These are phyloP conservation scores for Chytriomyces confervae DNA, from an alignment of 192 early-diverging fungal genomes.

Conservation along the genomic window DNA sequence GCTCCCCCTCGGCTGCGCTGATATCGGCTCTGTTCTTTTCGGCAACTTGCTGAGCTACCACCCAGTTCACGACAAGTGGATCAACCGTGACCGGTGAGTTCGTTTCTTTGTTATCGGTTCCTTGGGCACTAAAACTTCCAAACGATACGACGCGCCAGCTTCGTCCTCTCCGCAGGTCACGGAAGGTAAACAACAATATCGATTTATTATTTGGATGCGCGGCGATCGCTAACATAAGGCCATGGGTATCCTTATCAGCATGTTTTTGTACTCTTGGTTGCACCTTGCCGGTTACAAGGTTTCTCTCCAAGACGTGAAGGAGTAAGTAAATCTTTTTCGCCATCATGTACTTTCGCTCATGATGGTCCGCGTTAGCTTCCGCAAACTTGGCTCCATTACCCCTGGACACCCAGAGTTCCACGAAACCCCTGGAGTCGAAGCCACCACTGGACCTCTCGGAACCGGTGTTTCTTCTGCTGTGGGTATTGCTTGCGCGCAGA, in stretches of 20 bases:
- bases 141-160: constrained; percentile 38
- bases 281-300: constrained; percentile 91
- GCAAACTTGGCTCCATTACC: constrained; percentile 64
- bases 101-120: background rate
- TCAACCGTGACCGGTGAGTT: constrained; percentile 84
- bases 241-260: constrained; percentile 11
- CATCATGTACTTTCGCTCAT: constrained; percentile 15
- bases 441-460: constrained; percentile 96
- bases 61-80: constrained; percentile 89
- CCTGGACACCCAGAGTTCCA: constrained; percentile 94
- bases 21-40: constrained; percentile 90
- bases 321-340: constrained; percentile 41
- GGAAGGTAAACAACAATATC: constrained; percentile 43
- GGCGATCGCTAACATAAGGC: background rate
- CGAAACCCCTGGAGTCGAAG: constrained; percentile 89
- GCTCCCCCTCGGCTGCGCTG: constrained; percentile 97
- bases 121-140: background rate
- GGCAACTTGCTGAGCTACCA: constrained; percentile 81
- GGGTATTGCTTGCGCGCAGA: constrained; percentile 89
- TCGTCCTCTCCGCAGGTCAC: constrained; percentile 97
- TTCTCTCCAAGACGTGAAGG: constrained; percentile 87
- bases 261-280: constrained; percentile 90
- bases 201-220: background rate
- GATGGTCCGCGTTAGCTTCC: constrained; percentile 26
- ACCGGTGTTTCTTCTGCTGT: constrained; percentile 93